Evolutionary conservation across 192 early-diverging fungal species (phyloP).

Genomic region (Dissophora ornata): DNA sequence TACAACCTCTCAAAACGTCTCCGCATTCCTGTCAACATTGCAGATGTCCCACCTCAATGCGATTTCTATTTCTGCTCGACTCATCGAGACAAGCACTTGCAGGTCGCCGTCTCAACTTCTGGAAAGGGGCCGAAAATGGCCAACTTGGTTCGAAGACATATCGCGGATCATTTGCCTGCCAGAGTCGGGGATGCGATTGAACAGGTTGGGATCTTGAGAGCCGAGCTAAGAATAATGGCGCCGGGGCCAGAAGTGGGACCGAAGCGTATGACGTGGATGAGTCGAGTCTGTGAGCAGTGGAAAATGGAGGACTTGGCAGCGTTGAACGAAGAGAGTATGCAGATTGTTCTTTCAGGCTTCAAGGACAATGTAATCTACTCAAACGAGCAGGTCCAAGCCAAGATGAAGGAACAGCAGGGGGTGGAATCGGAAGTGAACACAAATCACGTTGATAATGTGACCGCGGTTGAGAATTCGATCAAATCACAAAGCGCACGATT

Average conservation of each 20-base stretch:
- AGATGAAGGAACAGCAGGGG: not conserved
- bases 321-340: conserved; percentile 70
- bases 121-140: conserved; percentile 89
- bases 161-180: conserved; percentile 70
- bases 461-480: not conserved
- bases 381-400: conserved; percentile 24
- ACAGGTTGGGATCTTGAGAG: conserved; percentile 72
- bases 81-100: conserved; percentile 84
- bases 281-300: conserved; percentile 86
- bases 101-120: conserved; percentile 90
- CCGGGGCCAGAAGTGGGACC: conserved; percentile 70
- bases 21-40: conserved; percentile 92
- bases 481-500: conserved; percentile 34
- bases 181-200: conserved; percentile 78
- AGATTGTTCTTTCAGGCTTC: conserved; percentile 72
- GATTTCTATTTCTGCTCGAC: conserved; percentile 95
- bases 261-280: conserved; percentile 88
- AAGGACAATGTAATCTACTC: conserved; percentile 52
- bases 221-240: conserved; percentile 72
- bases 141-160: conserved; percentile 78
- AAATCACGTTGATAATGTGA: not conserved
- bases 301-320: conserved; percentile 76
- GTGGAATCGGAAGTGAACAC: not conserved
- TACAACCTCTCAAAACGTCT: conserved; percentile 67
- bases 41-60: conserved; percentile 90